Evolutionary conservation across 345 rosid genomes (phyloP).

Genomic region (Euphorbia tirucalli): DNA sequence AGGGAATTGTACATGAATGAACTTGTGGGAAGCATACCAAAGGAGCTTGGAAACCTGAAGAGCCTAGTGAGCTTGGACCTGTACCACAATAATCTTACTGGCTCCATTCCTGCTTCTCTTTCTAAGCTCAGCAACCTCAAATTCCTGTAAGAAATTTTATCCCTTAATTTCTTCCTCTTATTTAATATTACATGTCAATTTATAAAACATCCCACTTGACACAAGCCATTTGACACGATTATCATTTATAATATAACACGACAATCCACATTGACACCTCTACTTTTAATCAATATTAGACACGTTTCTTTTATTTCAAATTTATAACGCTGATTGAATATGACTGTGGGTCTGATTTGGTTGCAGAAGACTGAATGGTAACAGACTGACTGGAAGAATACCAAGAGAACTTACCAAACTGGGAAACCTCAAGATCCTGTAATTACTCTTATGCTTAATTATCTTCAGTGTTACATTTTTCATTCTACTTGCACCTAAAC

Average conservation of each 20-base stretch:
- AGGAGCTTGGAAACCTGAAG: conserved; percentile 57
- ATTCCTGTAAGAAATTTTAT: conserved; percentile 72
- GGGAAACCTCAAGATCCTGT: conserved; percentile 62
- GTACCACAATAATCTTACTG: conserved; percentile 61
- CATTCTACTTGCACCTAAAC: not conserved
- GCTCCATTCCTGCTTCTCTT: conserved; percentile 56
- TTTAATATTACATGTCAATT: not conserved
- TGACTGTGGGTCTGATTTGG: not conserved
- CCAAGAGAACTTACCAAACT: conserved; percentile 64
- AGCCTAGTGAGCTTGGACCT: conserved; percentile 69
- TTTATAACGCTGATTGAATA: no score
- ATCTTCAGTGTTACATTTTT: not conserved
- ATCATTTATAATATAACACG: no score
- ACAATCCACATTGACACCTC: no score
- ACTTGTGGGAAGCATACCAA: conserved; percentile 52
- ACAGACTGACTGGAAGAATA: conserved; percentile 60
- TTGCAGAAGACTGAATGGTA: conserved; percentile 61
- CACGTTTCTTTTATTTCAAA: no score
- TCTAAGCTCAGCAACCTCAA: conserved; percentile 56
- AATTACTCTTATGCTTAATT: conserved; percentile 8
- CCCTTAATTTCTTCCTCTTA: not conserved
- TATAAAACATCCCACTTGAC: no score
- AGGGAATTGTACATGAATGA: conserved; percentile 70
- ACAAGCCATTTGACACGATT: no score
- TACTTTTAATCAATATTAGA: no score